Evolutionary conservation across 2,329 filamentous ascomycete genomes (phyloP), one percentile per base, ranked within the genome.

Genomic region (Aspergillus intermedius): DNA sequence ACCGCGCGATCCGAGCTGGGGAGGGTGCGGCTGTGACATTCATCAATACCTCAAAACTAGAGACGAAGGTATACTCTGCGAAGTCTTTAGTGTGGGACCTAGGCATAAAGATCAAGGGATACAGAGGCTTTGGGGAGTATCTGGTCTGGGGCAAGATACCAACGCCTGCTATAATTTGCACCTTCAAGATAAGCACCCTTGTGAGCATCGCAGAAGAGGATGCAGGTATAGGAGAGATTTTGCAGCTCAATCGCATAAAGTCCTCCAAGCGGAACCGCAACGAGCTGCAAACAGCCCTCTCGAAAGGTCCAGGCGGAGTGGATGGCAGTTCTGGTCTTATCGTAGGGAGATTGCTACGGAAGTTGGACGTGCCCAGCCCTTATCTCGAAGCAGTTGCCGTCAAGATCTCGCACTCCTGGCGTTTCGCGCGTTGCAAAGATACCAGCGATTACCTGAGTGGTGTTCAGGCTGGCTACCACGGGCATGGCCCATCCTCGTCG

Each of bases 141-240:
- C 48, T 68, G 0, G 49, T 71, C 1, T 72, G 69, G 69, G 61
- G 64, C 0, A 45, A 48, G 1, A 54, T 70, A 0, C 52, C 59
- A 0, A 21, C 49, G 0, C 17, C 53, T 2, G 62, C 66, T 2
- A 67, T 72, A 7, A 44, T 65, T 6, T 54, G 54, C 9, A 57
- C 59, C 0, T 61, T 70, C 12, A 54, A 60, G 2, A 56, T 65
- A 1, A 51, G 49, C 1, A 44, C 47, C 0, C 37, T 72, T 1
- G 28, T 61, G 6, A 6, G 45, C 2, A 58, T 66, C 17, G 50
- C 55, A 2, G 17, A 39, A 0, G 22, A 46, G 1, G 15, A 58
- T 32, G 12, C 41, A 0, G 55, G 62, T 2, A 59, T 72, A 4
- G 34, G 41, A 4, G 40, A 50, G 0, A 46, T 68, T 0, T 37